Evolutionary conservation across 106 monocot species (phyloP).

Genomic region (Xerophyta viscosa): DNA sequence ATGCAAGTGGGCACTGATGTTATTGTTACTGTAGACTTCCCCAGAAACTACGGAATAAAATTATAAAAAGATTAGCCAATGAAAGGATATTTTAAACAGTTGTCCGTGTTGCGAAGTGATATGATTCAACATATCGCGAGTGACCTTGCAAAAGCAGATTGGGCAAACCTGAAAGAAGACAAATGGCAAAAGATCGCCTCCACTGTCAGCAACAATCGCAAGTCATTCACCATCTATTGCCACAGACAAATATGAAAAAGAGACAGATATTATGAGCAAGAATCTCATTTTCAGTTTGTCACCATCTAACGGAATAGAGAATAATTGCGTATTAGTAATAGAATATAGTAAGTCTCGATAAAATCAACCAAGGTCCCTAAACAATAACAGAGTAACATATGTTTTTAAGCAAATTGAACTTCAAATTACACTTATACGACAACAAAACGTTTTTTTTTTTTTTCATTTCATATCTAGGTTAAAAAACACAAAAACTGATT

Average conservation of each 20-base stretch:
- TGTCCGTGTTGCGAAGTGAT: slow-evolving; percentile 81
- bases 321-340: too few relatives aligned
- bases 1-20: not conserved
- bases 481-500: too few relatives aligned
- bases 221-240: not conserved
- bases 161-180: slow-evolving; percentile 64
- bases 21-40: not conserved
- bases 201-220: not conserved
- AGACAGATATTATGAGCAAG: too few relatives aligned
- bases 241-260: not conserved
- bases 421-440: too few relatives aligned
- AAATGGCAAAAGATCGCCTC: not conserved
- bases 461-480: too few relatives aligned
- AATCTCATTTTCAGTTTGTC: too few relatives aligned
- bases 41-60: not conserved
- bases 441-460: too few relatives aligned
- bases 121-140: slow-evolving; percentile 80
- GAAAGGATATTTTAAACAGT: slow-evolving; percentile 71
- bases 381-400: too few relatives aligned
- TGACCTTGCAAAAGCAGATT: slow-evolving; percentile 67
- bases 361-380: too few relatives aligned
- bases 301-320: too few relatives aligned
- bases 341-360: too few relatives aligned
- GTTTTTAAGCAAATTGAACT: too few relatives aligned
- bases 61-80: not conserved